Evolutionary conservation across 805 yeast genomes (phyloP), one percentile per base, ranked within the genome.

Genomic region (Saccharomyces cerevisiae): DNA sequence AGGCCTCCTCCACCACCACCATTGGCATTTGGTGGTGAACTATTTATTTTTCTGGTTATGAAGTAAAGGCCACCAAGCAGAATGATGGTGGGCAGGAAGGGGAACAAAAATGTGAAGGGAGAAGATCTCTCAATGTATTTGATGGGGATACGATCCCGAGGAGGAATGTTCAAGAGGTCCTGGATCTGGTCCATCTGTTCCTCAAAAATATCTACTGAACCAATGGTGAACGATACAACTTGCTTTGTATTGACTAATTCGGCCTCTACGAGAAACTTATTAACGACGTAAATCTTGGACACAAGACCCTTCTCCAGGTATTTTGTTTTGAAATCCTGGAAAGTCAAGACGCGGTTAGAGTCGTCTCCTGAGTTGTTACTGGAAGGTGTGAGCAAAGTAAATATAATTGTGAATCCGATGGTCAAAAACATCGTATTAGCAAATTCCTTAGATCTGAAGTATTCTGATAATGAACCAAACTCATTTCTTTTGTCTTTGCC

Each of bases 151-250:
- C 96, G 77, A 63, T 85, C 88, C 11, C 77, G 79, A 28, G 82
- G 72, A 0, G 91, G 83, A 53, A 89, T 83, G 14, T 82, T 79
- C 58, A 86, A 76, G 50, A 77, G 77, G 61, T 85, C 86, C 71
- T 90, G 96, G 11, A 85, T 78, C 47, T 76, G 77, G 55, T 81
- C 85, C 76, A 91, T 76, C 62, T 88, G 90, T 53, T 87, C 88
- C 71, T 91, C 97, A 64, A 91, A 88, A 24, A 81, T 76, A 59
- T 87, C 91, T 6, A 89, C 83, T 0, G 96, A 87, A 3, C 97
- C 97, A 63, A 91, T 89, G 13, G 96, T 85, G 73, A 91, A 91
- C 2, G 79, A 77, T 8, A 85, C 86, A 9, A 78, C 72, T 5
- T 36, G 43, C 43, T 36, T 36, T 9, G 43, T 36, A 21, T 36